Evolutionary conservation across 2,329 filamentous ascomycete genomes (phyloP).

Genomic region (Calonectria hongkongensis): DNA sequence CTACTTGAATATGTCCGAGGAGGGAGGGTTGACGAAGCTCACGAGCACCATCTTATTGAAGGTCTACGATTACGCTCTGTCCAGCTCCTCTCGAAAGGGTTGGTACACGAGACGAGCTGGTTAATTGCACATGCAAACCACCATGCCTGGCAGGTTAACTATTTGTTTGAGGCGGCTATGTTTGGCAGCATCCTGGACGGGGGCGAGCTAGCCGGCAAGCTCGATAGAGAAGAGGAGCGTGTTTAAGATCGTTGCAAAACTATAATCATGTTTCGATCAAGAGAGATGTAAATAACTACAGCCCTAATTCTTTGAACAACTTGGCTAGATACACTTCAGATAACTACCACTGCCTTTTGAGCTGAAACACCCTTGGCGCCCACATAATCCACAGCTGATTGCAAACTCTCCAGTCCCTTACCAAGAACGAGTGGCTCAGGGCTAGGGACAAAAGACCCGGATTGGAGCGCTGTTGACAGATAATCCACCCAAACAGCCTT

Average conservation of each 20-base stretch:
- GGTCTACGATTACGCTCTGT: not conserved
- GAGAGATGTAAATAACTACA: too few relatives aligned
- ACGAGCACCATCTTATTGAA: not conserved
- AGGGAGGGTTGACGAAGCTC: not conserved
- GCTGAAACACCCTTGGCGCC: slow-evolving; percentile 1
- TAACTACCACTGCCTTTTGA: not conserved
- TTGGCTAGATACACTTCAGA: too few relatives aligned
- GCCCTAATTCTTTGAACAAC: too few relatives aligned
- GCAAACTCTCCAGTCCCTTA: slow-evolving; percentile 22
- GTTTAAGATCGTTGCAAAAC: not conserved
- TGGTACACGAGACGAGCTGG: not conserved
- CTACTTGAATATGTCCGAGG: not conserved
- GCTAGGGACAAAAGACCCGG: not conserved
- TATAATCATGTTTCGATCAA: too few relatives aligned
- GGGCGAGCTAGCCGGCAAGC: not conserved
- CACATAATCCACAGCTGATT: slow-evolving; percentile 9
- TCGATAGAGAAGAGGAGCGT: not conserved
- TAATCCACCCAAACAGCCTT: slow-evolving; percentile 12
- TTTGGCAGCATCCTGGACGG: not conserved
- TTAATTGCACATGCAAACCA: not conserved
- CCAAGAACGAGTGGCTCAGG: slow-evolving; percentile 2
- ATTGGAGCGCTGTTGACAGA: not conserved
- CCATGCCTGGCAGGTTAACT: not conserved
- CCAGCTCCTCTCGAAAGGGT: not conserved
- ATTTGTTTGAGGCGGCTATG: not conserved